phyloP scores from a whole-genome alignment of 257 asterid genomes.

The Knoxia roxburghii region DNA sequence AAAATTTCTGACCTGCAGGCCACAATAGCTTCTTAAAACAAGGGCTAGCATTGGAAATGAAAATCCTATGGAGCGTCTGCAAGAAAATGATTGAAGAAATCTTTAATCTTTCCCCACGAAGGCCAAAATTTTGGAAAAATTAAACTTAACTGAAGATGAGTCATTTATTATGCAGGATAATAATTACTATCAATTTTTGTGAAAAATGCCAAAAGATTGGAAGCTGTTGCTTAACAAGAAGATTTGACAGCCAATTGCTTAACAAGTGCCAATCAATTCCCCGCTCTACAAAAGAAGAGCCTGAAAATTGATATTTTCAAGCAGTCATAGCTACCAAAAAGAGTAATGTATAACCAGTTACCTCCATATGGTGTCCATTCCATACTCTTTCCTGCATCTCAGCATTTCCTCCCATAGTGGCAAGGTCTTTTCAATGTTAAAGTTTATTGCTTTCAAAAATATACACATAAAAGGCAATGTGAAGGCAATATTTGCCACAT shows the following conservation, averaged over 20 bases:
- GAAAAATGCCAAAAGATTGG: constrained; percentile 71
- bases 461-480: constrained; percentile 45
- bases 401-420: constrained; percentile 98
- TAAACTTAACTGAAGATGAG: constrained; percentile 12
- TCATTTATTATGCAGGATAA: constrained; percentile 74
- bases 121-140: background rate
- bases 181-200: constrained; percentile 71
- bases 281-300: background rate
- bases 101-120: background rate
- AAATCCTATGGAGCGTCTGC: constrained; percentile 91
- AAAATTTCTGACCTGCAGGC: constrained; percentile 93
- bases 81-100: constrained; percentile 9
- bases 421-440: constrained; percentile 53
- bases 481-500: background rate
- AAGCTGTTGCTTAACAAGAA: constrained; percentile 53
- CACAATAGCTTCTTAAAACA: constrained; percentile 86
- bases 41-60: constrained; percentile 84
- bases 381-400: constrained; percentile 79
- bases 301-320: background rate
- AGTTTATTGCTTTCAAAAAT: constrained; percentile 85
- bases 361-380: constrained; percentile 89
- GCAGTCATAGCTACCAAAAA: constrained; percentile 1
- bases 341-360: constrained; percentile 21
- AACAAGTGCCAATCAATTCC: background rate
- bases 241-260: background rate